phyloP scores from a whole-genome alignment of 1,284 basidiomycete species.

The Gomphus bonarii region DNA sequence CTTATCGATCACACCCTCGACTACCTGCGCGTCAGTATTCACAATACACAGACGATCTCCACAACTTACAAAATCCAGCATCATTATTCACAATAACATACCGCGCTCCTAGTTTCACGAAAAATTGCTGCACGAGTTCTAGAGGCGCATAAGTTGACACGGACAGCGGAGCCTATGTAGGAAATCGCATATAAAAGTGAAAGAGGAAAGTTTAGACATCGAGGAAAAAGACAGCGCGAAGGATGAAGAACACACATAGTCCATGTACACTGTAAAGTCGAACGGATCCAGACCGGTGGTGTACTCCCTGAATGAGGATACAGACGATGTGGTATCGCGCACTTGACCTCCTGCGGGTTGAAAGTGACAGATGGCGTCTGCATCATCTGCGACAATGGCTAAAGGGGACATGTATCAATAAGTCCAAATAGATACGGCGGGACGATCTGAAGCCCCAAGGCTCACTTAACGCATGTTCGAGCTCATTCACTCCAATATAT shows the following conservation, averaged over 20 bases:
- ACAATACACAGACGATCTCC: not conserved
- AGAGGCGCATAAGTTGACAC: slow-evolving; percentile 76
- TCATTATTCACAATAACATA: slow-evolving; percentile 81
- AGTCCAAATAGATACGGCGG: not conserved
- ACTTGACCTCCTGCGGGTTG: slow-evolving; percentile 32
- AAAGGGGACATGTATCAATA: slow-evolving; percentile 8
- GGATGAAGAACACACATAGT: slow-evolving; percentile 44
- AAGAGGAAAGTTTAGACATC: not conserved
- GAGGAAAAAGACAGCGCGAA: not conserved
- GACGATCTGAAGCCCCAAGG: not conserved
- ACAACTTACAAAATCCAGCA: slow-evolving; percentile 67
- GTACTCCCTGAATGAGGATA: slow-evolving; percentile 48
- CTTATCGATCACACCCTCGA: slow-evolving; percentile 88
- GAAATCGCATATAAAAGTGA: not conserved
- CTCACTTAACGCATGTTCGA: slow-evolving; percentile 88
- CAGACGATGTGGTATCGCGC: slow-evolving; percentile 37
- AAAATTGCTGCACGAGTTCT: slow-evolving; percentile 85
- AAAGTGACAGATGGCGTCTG: slow-evolving; percentile 58
- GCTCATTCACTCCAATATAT: slow-evolving; percentile 85
- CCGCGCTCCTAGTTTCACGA: slow-evolving; percentile 85
- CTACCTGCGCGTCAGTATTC: slow-evolving; percentile 25
- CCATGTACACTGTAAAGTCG: slow-evolving; percentile 85
- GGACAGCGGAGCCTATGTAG: slow-evolving; percentile 65
- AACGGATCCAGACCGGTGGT: slow-evolving; percentile 47
- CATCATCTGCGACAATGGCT: slow-evolving; percentile 72